Conservation (phyloP, 768 basidiomycete species). For the Serendipita sp. region DNA sequence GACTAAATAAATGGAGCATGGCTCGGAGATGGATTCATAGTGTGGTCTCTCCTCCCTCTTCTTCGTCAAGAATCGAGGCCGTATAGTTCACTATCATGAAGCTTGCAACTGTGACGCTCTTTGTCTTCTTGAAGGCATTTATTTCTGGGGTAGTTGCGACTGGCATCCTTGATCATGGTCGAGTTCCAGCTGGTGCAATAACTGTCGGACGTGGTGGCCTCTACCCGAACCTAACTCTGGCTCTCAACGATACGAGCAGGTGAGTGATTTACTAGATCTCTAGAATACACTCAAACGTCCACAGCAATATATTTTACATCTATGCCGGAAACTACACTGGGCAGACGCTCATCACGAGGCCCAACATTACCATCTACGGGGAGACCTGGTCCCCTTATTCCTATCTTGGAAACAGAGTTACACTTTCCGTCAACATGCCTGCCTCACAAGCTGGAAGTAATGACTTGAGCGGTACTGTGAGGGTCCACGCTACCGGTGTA, state of each 20-base stretch:
- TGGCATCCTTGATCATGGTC: background rate
- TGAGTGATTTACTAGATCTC: background rate
- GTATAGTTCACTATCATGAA: too few relatives aligned
- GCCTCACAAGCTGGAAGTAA: constrained; percentile 7
- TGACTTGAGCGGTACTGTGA: background rate
- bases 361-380: constrained; percentile 6
- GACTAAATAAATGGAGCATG: too few relatives aligned
- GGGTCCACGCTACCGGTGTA: constrained; percentile 7
- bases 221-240: constrained; percentile 2
- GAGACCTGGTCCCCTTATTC: background rate
- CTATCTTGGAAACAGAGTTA: constrained; percentile 6
- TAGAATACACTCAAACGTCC: background rate
- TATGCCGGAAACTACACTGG: constrained; percentile 7
- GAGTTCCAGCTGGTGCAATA: background rate
- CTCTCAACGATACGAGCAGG: constrained; percentile 6
- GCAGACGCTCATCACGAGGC: constrained; percentile 4
- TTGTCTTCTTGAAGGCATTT: too few relatives aligned
- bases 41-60: too few relatives aligned
- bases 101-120: too few relatives aligned
- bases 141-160: background rate
- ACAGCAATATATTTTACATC: constrained; percentile 1
- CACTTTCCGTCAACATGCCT: constrained; percentile 5
- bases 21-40: too few relatives aligned
- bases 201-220: background rate
- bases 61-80: too few relatives aligned